phyloP scores from a whole-genome alignment of 2,329 filamentous ascomycete genomes.

The Colletotrichum gigasporum region DNA sequence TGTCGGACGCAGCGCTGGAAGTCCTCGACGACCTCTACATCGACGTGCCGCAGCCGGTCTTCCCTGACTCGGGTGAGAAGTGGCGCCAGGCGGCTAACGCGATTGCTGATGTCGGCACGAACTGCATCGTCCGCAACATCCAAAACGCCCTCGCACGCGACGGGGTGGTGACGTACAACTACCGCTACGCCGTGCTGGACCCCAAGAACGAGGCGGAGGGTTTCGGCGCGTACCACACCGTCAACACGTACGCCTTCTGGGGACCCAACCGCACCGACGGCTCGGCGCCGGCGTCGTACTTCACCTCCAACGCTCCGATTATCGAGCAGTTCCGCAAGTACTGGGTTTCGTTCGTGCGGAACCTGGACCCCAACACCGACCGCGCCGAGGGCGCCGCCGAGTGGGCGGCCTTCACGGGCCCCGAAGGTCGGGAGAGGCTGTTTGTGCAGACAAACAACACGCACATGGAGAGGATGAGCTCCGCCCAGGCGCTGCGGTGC shows the following conservation, averaged over 20 bases:
- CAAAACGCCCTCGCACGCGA: constrained; percentile 40
- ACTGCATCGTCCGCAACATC: constrained; percentile 45
- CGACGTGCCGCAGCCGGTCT: constrained; percentile 43
- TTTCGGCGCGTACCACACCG: constrained; percentile 72
- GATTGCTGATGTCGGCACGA: constrained; percentile 47
- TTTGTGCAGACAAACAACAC: constrained; percentile 53
- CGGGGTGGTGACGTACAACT: constrained; percentile 65
- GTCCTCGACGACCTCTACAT: constrained; percentile 47
- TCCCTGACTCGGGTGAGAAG: constrained; percentile 43
- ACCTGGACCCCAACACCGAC: constrained; percentile 70
- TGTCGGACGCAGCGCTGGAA: constrained; percentile 42
- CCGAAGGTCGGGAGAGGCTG: constrained; percentile 44
- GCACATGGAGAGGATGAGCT: constrained; percentile 49
- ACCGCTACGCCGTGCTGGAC: constrained; percentile 75
- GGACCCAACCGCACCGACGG: constrained; percentile 65
- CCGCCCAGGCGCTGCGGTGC: constrained; percentile 28
- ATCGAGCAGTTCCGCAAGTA: constrained; percentile 73
- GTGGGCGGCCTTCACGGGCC: constrained; percentile 58
- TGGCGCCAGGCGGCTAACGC: constrained; percentile 48
- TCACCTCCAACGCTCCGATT: constrained; percentile 62
- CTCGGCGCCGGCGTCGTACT: constrained; percentile 64
- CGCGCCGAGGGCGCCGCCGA: constrained; percentile 54
- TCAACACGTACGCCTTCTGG: constrained; percentile 74
- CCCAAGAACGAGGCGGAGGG: constrained; percentile 60
- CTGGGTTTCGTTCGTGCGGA: constrained; percentile 78